These are phyloP conservation scores for Coemansia sp. DNA, from an alignment of 192 early-diverging fungal species.

Conservation along the genomic window DNA sequence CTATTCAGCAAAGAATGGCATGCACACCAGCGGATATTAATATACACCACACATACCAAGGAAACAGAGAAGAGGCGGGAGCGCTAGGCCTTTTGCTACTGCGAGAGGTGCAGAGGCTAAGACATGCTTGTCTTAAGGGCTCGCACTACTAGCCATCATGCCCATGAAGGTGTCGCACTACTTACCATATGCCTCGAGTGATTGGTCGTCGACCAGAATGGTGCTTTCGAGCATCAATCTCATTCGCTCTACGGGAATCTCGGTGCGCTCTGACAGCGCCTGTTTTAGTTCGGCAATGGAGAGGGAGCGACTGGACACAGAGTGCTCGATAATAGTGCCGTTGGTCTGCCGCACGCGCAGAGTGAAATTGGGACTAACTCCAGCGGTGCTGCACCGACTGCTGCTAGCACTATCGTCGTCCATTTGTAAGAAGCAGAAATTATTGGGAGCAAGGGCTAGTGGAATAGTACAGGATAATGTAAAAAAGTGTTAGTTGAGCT, in stretches of 20 bases:
- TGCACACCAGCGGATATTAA: slow-evolving; percentile 3
- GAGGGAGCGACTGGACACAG: neutral
- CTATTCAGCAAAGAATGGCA: slow-evolving; percentile 11
- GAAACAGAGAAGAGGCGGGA: neutral
- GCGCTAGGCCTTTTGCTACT: slow-evolving; percentile 1
- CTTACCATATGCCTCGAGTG: slow-evolving; percentile 43
- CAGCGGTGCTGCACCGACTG: slow-evolving; percentile 1
- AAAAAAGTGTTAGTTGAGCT: neutral
- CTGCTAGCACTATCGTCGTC: slow-evolving; percentile 12
- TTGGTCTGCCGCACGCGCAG: slow-evolving; percentile 35
- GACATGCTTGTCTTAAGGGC: neutral
- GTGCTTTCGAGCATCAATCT: slow-evolving; percentile 34
- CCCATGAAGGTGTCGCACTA: neutral
- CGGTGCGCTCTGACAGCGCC: slow-evolving; percentile 23
- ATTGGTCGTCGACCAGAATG: slow-evolving; percentile 38
- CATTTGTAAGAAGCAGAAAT: neutral
- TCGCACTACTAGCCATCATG: neutral
- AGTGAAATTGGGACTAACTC: slow-evolving; percentile 7
- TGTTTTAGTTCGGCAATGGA: slow-evolving; percentile 30
- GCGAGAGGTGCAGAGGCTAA: neutral
- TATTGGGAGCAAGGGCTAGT: neutral
- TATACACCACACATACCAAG: slow-evolving; percentile 2
- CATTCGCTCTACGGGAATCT: slow-evolving; percentile 36
- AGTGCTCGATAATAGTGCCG: slow-evolving; percentile 27
- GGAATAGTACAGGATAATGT: neutral